These are phyloP conservation scores for Aspergillus funiculosus DNA, from an alignment of 495 filamentous ascomycete species.

Conservation along the genomic window DNA sequence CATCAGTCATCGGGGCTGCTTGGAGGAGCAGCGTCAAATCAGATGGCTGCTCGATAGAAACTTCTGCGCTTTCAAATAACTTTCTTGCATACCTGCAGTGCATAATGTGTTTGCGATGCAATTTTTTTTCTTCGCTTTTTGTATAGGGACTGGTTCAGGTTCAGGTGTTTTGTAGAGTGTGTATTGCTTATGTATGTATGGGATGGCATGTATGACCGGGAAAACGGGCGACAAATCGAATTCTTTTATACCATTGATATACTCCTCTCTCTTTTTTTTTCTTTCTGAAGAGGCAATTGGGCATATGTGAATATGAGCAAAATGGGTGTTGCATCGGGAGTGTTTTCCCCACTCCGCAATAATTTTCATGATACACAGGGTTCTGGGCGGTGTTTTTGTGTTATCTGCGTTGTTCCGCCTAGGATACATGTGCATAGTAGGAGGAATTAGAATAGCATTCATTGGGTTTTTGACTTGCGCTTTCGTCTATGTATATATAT, in stretches of 20 bases:
- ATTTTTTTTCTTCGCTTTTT: conserved; percentile 4
- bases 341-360: neutral
- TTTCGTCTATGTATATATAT: too few relatives aligned
- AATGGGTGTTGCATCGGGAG: too few relatives aligned
- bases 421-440: conserved; percentile 2
- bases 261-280: neutral
- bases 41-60: conserved; percentile 33
- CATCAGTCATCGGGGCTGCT: conserved; percentile 32
- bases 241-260: conserved; percentile 12
- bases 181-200: conserved; percentile 22
- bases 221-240: conserved; percentile 14
- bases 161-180: conserved; percentile 17
- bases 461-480: too few relatives aligned
- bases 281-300: neutral
- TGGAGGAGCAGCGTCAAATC: conserved; percentile 30
- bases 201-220: conserved; percentile 25
- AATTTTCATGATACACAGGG: conserved; percentile 4
- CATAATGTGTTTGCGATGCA: conserved; percentile 7
- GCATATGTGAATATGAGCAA: conserved; percentile 16
- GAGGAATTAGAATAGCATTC: conserved; percentile 6
- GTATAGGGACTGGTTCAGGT: conserved; percentile 17
- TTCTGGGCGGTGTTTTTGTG: conserved; percentile 5
- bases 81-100: neutral
- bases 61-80: neutral
- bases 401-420: neutral